A percentile compares a stretch with the other conserved stretches of the same genome.
Conservation (phyloP, 345 rosid genomes). For the Brassica cretica region DNA sequence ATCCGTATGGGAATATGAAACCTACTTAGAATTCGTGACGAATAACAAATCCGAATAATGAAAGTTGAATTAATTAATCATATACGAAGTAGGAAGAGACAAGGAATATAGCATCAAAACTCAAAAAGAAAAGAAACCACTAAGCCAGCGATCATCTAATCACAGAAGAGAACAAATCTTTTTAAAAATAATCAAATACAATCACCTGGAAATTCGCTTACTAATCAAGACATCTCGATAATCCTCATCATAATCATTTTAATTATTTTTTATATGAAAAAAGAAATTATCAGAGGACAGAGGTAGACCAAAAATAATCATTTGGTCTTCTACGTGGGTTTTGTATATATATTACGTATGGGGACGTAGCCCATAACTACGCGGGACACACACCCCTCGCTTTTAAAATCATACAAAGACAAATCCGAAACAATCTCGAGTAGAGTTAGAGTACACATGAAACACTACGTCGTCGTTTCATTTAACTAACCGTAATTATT, state of each 20-base stretch:
- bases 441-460: conserved; percentile 1
- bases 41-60: conserved; percentile 17
- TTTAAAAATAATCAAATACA: background rate
- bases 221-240: conserved; percentile 36
- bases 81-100: background rate
- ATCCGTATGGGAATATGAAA: conserved; percentile 21
- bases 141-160: conserved; percentile 34
- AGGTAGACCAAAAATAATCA: conserved; percentile 38
- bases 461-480: conserved; percentile 17
- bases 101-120: conserved; percentile 25
- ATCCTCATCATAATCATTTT: conserved; percentile 23
- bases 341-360: conserved; percentile 19
- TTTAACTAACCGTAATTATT: background rate
- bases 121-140: conserved; percentile 18
- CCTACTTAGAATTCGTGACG: conserved; percentile 1
- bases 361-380: conserved; percentile 29
- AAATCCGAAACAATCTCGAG: conserved; percentile 38
- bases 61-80: background rate
- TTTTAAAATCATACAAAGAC: conserved; percentile 30
- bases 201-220: conserved; percentile 40
- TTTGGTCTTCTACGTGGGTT: conserved; percentile 37
- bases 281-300: conserved; percentile 13
- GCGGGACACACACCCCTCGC: conserved; percentile 5
- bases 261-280: background rate
- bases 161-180: conserved; percentile 30